Percentiles rank a stretch among this genome's conserved stretches.
phyloP scores from a whole-genome alignment of 2,329 filamentous ascomycete species.

The Rhynchosporium graminicola region DNA sequence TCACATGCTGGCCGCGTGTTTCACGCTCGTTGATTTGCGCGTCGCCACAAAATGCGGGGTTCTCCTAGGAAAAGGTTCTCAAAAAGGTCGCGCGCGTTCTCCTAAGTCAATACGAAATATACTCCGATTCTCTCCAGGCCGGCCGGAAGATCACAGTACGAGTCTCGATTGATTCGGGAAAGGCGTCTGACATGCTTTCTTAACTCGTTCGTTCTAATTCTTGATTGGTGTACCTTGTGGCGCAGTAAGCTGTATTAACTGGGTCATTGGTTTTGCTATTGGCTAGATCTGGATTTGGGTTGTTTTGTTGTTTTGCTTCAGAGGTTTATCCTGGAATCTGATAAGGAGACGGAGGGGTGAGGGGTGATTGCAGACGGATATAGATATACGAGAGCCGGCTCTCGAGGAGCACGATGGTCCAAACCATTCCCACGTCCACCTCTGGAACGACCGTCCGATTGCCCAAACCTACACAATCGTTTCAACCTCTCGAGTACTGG shows the following conservation, averaged over 20 bases:
- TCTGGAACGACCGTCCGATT: conserved; percentile 6
- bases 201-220: not conserved
- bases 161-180: conserved; percentile 9
- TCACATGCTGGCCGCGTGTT: conserved; percentile 16
- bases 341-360: conserved; percentile 5
- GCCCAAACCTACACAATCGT: conserved; percentile 25
- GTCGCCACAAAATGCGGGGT: not conserved
- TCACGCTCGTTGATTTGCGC: conserved; percentile 11
- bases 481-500: conserved; percentile 33
- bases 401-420: conserved; percentile 3
- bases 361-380: not conserved
- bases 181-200: not conserved
- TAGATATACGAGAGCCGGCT: conserved; percentile 14
- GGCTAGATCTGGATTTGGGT: conserved; percentile 6
- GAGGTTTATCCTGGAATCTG: not conserved
- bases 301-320: not conserved
- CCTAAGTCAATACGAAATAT: not conserved
- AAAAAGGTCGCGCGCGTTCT: conserved; percentile 4
- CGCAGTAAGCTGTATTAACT: conserved; percentile 11
- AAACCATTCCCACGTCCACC: conserved; percentile 8
- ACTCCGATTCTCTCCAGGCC: not conserved
- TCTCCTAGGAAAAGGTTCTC: not conserved
- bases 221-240: conserved; percentile 13
- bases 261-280: not conserved
- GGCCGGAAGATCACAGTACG: not conserved